Percentiles rank a stretch among this genome's conserved stretches.
Evolutionary conservation across 768 basidiomycete species (phyloP).

Genomic region (Nevesoporus exiguus): DNA sequence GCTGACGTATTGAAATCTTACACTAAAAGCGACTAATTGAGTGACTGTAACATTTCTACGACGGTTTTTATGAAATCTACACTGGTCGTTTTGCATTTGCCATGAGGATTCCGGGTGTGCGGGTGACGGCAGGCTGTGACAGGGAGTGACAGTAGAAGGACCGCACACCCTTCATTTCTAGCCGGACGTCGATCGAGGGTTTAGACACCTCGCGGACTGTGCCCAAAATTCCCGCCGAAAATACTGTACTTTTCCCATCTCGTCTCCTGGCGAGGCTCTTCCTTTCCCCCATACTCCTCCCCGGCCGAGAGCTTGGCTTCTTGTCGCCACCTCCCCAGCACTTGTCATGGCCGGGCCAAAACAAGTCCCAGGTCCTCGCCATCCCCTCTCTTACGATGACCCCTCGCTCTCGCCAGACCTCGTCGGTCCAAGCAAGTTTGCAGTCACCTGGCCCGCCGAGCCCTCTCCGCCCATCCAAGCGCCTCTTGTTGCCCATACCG

Average conservation of each 20-base stretch:
- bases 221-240: slow-evolving; percentile 14
- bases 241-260: slow-evolving; percentile 9
- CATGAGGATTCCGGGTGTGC: slow-evolving; percentile 23
- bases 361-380: slow-evolving; percentile 48
- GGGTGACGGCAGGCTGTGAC: slow-evolving; percentile 22
- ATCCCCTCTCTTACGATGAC: slow-evolving; percentile 41
- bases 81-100: slow-evolving; percentile 16
- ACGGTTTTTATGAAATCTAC: slow-evolving; percentile 30
- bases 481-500: slow-evolving; percentile 26
- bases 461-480: slow-evolving; percentile 37
- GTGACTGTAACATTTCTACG: slow-evolving; percentile 17
- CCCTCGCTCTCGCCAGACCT: slow-evolving; percentile 45
- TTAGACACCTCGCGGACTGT: slow-evolving; percentile 11
- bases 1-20: slow-evolving; percentile 40
- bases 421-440: slow-evolving; percentile 54
- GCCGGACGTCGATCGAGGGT: slow-evolving; percentile 30
- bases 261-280: slow-evolving; percentile 29
- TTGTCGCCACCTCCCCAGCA: slow-evolving; percentile 4
- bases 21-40: slow-evolving; percentile 25
- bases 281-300: slow-evolving; percentile 6
- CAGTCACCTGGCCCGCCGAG: slow-evolving; percentile 55
- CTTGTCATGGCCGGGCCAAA: slow-evolving; percentile 29
- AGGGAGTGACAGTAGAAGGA: slow-evolving; percentile 21
- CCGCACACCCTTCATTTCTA: slow-evolving; percentile 21
- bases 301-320: slow-evolving; percentile 17